Evolutionary conservation across 1,139 yeast species (phyloP), one percentile per base, ranked within the genome.

Genomic region (Ogataea hybrid): DNA sequence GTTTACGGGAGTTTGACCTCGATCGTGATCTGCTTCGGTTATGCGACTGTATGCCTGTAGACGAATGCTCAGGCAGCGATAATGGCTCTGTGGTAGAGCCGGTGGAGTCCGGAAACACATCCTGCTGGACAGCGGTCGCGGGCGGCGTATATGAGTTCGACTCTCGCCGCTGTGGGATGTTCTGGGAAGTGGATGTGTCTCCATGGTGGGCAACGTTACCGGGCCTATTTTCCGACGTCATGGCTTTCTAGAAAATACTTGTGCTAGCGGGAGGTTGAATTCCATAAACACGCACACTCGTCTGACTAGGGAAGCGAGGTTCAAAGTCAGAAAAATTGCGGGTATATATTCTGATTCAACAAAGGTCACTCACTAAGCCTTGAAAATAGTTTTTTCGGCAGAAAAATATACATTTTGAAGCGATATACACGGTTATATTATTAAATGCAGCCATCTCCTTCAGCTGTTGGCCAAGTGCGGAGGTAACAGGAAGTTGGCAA

Each of bases 401-500:
- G 14, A 35, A 28, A 21, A 21, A 21, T 25, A 14, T 15, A 14
- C 18, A 15, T 5, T 18, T 17, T 8, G 15, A 18, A 17, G 23
- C 32, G 17, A 17, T 29, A 29, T 29, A 29, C 32, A 28, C 10
- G 18, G 36, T 9, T 12, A 16, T 5, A 16, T 18, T 22, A 14
- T 23, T n/a, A 17, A 18, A 29, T 9, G 12, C 12, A n/a, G 5
- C n/a, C 11, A 10, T 21, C 10, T 23, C 10, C 9, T 2, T n/a
- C 25, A 20, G 46, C 27, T 25, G 34, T 58, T 75, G 7, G 84
- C 87, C 54, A 92, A 73, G 63, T 92, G 97, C 15, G 98, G 97
- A 34, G 98, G 97, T 41, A 92, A 75, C 48, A 92, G 70, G 65
- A 92, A 86, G 71, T 92, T 92, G 37, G 99, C 97, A 56, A 92